phyloP scores from a whole-genome alignment of 73 alveolate genomes.

The Paramecium sonneborni region DNA sequence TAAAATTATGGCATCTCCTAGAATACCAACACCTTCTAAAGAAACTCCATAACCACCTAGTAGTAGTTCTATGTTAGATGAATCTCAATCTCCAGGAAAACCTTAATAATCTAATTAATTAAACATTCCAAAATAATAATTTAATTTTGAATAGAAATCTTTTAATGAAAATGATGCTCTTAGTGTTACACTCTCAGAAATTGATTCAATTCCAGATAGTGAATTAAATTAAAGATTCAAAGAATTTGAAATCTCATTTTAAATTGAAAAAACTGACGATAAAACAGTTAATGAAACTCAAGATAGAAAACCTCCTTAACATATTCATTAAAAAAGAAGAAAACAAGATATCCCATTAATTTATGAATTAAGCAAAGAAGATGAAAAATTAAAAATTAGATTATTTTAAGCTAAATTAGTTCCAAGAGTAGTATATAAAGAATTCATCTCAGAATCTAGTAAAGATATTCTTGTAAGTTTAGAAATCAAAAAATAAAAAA shows the following conservation, averaged over 20 bases:
- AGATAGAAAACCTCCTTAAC: not conserved
- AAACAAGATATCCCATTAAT: not conserved
- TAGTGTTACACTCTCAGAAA: conserved; percentile 33
- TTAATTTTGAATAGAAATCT: not conserved
- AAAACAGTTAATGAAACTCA: not conserved
- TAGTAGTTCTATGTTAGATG: not conserved
- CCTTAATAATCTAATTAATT: not conserved
- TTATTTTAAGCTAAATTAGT: conserved; percentile 21
- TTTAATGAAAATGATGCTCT: conserved; percentile 15
- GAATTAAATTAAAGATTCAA: conserved; percentile 27
- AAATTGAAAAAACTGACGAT: conserved; percentile 24
- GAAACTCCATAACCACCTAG: not conserved
- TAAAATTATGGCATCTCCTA: conserved; percentile 16
- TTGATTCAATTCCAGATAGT: conserved; percentile 8
- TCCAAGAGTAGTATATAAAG: conserved; percentile 17
- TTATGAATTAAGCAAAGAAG: not conserved
- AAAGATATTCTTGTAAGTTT: not conserved
- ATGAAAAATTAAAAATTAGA: conserved; percentile 40
- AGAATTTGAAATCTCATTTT: conserved; percentile 35
- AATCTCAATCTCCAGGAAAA: conserved; percentile 23
- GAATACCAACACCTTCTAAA: not conserved
- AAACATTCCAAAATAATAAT: not conserved
- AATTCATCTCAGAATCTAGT: not conserved
- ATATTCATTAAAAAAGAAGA: not conserved
- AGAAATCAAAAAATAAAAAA: not conserved